Evolutionary conservation across 192 early-diverging fungal species (phyloP), one percentile per base, ranked within the genome.

Genomic region (Mortierella hygrophila): DNA sequence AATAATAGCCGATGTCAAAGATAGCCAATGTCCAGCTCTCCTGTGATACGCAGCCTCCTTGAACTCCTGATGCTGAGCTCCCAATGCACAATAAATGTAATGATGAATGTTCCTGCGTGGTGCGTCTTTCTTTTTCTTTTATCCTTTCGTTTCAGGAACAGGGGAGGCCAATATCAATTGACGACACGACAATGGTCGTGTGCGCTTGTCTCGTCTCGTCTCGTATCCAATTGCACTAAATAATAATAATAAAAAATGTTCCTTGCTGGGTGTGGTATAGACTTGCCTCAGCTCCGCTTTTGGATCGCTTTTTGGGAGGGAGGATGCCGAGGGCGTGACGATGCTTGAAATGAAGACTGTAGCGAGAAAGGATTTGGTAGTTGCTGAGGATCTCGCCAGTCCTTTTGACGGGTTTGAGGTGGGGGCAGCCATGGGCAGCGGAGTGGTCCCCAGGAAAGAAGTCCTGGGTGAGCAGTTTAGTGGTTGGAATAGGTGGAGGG

Each of bases 401-500:
- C 41, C 75, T 79, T 40, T 86, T 86, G 68, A 77, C 29, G 29
- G 70, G 75, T 54, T 86, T 86, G 37, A 86, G 47, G 54, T 86
- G 84, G 6, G 78, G 70, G 26, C 84, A 86, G 21, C 84, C 84
- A 78, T 86, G 78, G 18, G 84, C 54, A 6, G 72, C 70, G 7
- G 82, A 69, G 60, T 84, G 76, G 74, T 86, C 84, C 3, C 84
- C 84, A 37, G 84, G 82, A 72, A 85, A 86, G 76, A 86, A 86
- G 37, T 86, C 84, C 72, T 86, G 84, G 41, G 84, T 81, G 46
- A 86, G 74, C 68, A 86, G 37, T 72, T 78, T 86, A 38, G 77
- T 77, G 11, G 79, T 80, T 21, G 79, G 74, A 52, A 86, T 52
- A 40, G 74, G 75, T 11, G 84, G 75, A 21, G 82, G 68, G 7